Evolutionary conservation across 257 asterid genomes (phyloP), one percentile per base, ranked within the genome.

Genomic region (Linderniella brevidens): DNA sequence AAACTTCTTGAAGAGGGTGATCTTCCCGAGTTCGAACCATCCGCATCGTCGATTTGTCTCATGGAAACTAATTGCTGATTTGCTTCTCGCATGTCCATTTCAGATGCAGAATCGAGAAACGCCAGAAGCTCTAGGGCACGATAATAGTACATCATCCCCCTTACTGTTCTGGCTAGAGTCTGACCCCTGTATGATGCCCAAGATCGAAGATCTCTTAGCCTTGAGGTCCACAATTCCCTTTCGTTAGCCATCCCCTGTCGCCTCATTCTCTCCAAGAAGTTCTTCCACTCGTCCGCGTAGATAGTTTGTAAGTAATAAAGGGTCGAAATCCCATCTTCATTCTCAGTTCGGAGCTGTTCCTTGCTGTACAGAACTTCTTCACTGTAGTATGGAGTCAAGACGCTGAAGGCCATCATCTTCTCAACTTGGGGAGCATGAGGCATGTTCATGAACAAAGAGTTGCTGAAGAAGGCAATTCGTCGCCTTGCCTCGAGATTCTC

Each of bases 171-270:
- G 10, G 95, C 75, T 20, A 87, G 68, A 38, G 97, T 87, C 64
- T 87, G 97, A 35, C 97, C 97, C 64, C 97, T 80, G 66, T 80
- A 80, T n/a, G 97, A 87, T 25, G 97, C 97, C 97, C 97, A 87
- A 17, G 51, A 74, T 60, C 97, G 75, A 46, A 87, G 82, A 38
- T 87, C 90, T 68, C 93, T 68, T 19, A 67, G n/a, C 59, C 68
- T 83, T n/a, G 57, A 19, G 18, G 54, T 64, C 97, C 93, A 87
- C 48, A 87, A 54, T 49, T 83, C 86, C 25, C 54, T 41, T 13
- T 83, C 92, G 46, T 78, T 68, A 54, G 37, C 60, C 83, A 87
- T 46, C 42, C 95, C 97, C 63, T 87, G 90, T 63, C 78, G 53
- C 35, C 40, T 75, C 97, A 87, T 87, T 38, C 97, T 76, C 58